Evolutionary conservation across 495 filamentous ascomycete genomes (phyloP).

Genomic region (Aspergillus conjunctus): DNA sequence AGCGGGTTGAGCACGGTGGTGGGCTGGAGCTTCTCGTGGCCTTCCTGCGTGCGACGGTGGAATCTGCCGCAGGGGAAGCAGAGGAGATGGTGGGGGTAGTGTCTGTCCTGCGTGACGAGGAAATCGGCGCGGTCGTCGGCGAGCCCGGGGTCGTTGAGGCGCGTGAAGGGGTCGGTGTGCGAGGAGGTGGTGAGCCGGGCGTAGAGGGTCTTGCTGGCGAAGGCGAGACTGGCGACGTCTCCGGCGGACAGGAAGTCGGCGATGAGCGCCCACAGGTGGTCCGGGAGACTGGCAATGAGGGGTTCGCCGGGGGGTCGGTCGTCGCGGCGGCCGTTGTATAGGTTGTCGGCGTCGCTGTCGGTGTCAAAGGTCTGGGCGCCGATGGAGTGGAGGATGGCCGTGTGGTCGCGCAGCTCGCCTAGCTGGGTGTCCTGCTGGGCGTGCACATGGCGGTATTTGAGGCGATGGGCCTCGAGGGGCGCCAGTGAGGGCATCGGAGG

Average conservation of each 20-base stretch:
- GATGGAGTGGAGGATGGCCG: conserved; percentile 50
- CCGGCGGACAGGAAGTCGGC: conserved; percentile 42
- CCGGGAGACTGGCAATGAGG: conserved; percentile 46
- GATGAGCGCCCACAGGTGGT: conserved; percentile 47
- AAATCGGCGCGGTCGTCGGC: conserved; percentile 45
- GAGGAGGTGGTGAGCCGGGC: conserved; percentile 44
- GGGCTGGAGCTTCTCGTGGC: conserved; percentile 52
- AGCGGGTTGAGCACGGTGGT: conserved; percentile 53
- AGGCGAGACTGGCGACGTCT: conserved; percentile 50
- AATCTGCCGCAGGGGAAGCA: conserved; percentile 58
- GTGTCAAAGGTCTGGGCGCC: conserved; percentile 42
- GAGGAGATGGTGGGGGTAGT: conserved; percentile 54
- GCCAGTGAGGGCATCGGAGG: conserved; percentile 42
- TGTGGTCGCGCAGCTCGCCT: conserved; percentile 53
- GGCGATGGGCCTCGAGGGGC: conserved; percentile 41
- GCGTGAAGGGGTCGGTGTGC: conserved; percentile 33
- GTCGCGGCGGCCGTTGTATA: conserved; percentile 21
- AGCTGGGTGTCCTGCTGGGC: conserved; percentile 46
- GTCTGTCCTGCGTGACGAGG: conserved; percentile 46
- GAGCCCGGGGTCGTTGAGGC: conserved; percentile 42
- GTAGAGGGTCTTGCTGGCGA: conserved; percentile 50
- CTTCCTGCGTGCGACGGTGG: conserved; percentile 52
- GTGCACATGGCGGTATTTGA: conserved; percentile 40
- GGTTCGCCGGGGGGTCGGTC: conserved; percentile 44
- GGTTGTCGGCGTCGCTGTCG: conserved; percentile 23